Evolutionary conservation across 495 filamentous ascomycete species (phyloP), one percentile per base, ranked within the genome.

Genomic region (Lasiosphaeria miniovina): DNA sequence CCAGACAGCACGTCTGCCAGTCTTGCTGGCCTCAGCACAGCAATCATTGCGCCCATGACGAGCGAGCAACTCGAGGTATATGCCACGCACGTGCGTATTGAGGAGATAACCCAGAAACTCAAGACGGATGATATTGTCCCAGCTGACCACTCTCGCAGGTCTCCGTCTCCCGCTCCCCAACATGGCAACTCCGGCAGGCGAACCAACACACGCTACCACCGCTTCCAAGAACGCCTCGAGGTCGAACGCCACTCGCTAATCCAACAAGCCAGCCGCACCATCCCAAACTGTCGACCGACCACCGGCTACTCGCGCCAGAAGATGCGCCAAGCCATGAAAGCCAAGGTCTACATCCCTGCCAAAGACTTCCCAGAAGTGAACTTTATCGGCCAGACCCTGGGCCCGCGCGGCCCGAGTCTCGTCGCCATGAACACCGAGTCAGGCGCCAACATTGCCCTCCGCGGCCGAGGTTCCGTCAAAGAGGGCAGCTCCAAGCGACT

Each of bases 361-460:
- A 96, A 96, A 85, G 93, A 97, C 78, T 97, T 96, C 80, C 93
- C 93, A 81, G 91, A 96, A 76, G 95, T 96, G 88, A 97, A 96
- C 89, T 96, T 96, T 89, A 96, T 96, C 86, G 92, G 92, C 77
- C 85, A 96, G 84, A 89, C 96, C 69, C 96, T 96, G 84, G 92
- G 92, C 74, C 92, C 92, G 79, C 91, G 92, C 88, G 92, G 92
- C 68, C 95, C 95, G 71, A 96, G 92, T 62, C 76, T 96, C 63
- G 95, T 95, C 77, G 95, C 94, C 74, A 96, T 96, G 92, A 91
- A 96, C 70, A 84, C 86, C 65, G 89, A 96, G 76, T 96, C 92
- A 46, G 83, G 85, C 40, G 92, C 92, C 66, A 96, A 95, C 70
- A 96, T 96, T 77, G 91, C 90, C 59, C 96, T 96, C 64, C 90